Evolutionary conservation across 108 stramenopile species (phyloP), one percentile per base, ranked within the genome.

Genomic region (Fistulifera solaris): DNA sequence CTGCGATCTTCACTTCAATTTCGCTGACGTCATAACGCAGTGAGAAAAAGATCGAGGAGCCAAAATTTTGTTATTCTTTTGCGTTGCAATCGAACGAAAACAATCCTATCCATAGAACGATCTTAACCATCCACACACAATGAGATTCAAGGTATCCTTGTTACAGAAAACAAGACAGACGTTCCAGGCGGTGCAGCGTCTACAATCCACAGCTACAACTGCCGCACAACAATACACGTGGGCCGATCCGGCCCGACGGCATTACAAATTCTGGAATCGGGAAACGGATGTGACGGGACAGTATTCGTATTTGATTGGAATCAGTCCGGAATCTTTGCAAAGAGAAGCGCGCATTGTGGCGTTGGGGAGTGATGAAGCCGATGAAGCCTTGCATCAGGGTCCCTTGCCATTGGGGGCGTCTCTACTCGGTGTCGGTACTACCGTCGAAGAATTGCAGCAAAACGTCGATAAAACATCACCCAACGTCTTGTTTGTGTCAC

Each of bases 261-360:
- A 78, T 21, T 78, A 79, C 61, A 74, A 73, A 40, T 83, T 71
- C 46, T 83, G 82, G 82, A 83, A 83, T 66, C 72, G 82, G 12
- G 77, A 83, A 35, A 53, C 66, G 17, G 54, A 58, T 18, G 60
- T 65, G 14, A 57, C 40, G 12, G 68, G 69, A 12, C 58, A 62
- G 38, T 75, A 65, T 46, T 59, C 60, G 17, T 76, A 62, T 31
- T 26, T 78, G 12, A 57, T 83, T 14, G 77, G 76, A 28, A 69
- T 78, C 55, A 76, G 72, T 12, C 81, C 81, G 11, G 74, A 76
- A 18, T 63, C 61, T 39, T 64, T 83, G 23, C 54, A 73, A 48
- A 55, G 58, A 18, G 78, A 82, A 58, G 81, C 85, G 0, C 54
- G 66, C 17, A 86, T 86, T 26, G 15, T 86, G 27, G 65, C 68